phyloP scores from a whole-genome alignment of 495 filamentous ascomycete genomes.

The Penicillium bialowiezense region DNA sequence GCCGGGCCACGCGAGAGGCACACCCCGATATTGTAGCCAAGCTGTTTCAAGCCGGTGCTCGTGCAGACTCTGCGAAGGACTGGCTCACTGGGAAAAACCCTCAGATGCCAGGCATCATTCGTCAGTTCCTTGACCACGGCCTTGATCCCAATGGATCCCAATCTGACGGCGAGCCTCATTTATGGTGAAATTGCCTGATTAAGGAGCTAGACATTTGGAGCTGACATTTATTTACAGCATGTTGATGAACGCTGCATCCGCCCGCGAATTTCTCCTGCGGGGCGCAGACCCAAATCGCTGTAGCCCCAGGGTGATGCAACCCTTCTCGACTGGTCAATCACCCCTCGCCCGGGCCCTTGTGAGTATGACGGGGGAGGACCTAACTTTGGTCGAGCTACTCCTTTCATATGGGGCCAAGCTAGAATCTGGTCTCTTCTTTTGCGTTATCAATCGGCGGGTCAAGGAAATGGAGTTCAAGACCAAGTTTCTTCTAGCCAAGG shows the following conservation, averaged over 20 bases:
- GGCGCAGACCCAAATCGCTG: conserved; percentile 9
- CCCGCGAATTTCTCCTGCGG: conserved; percentile 12
- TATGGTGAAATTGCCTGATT: conserved; percentile 1
- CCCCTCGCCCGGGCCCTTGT: too few species aligned
- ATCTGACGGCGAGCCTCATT: conserved; percentile 39
- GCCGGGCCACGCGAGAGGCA: too few species aligned
- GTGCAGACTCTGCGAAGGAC: background rate
- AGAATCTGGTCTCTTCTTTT: conserved; percentile 8
- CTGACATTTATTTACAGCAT: background rate
- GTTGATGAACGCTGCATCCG: conserved; percentile 3
- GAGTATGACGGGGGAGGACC: background rate
- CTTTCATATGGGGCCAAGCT: conserved; percentile 8
- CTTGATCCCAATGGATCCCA: conserved; percentile 90
- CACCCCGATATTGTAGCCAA: background rate
- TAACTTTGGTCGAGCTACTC: conserved; percentile 5
- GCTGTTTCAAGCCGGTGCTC: conserved; percentile 9
- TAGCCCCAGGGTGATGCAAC: background rate
- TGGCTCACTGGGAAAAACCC: background rate
- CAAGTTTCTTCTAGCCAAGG: conserved; percentile 12
- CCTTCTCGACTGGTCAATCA: background rate
- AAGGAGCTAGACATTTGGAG: too few species aligned
- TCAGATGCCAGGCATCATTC: conserved; percentile 7
- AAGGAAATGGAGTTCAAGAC: conserved; percentile 6
- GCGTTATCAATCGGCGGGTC: conserved; percentile 1
- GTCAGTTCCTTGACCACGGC: conserved; percentile 65